Base-by-base conservation (phyloP, 805 yeast species). In the Phaffomyces opuntiae region DNA sequence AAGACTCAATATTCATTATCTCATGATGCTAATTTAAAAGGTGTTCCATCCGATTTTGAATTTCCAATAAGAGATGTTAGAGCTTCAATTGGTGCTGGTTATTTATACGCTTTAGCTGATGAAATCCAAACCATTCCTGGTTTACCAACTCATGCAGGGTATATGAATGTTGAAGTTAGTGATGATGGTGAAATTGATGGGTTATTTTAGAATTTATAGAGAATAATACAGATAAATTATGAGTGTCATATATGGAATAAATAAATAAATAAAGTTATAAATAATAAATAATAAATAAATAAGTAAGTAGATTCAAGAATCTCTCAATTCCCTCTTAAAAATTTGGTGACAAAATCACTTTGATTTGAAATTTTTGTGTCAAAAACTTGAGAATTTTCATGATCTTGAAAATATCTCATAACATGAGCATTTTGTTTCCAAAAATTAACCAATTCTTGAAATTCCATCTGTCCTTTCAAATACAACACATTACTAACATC, bases 121-220 rank as follows among this genome's bases (percentile, higher is more conserved):
- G 96, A 91, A 67, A 91, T 91, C 59, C 89, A 85, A 83, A 91
- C 99, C 26, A 90, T 91, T 57, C 99, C 99, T 26, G 99, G 99
- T 49, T 73, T 91, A 61, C 95, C 97, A 46, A 91, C 98, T 9
- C 90, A 87, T 64, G 85, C 95, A 56, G 98, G 98, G 25, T 91
- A 86, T 73, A 87, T 91, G 96, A 87, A 90, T 61, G 96, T 91
- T 48, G 99, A 91, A 67, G 93, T 91, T 45, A 80, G 85, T 64
- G 77, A 73, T 16, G 85, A 87, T 31, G 99, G 98, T 47, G 89
- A 89, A 61, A 90, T 91, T 55, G 96, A 88, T 57, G 98, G 93
- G 41, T 75, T 85, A 67, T 84, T 84, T 61, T 84, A 62, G 36
- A 33, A 7, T 5, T 33, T 16, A 33, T 33, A 33, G 36, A 31